These are phyloP conservation scores for Podaxis carcinomalis DNA, from an alignment of 768 basidiomycete genomes.

Conservation along the genomic window DNA sequence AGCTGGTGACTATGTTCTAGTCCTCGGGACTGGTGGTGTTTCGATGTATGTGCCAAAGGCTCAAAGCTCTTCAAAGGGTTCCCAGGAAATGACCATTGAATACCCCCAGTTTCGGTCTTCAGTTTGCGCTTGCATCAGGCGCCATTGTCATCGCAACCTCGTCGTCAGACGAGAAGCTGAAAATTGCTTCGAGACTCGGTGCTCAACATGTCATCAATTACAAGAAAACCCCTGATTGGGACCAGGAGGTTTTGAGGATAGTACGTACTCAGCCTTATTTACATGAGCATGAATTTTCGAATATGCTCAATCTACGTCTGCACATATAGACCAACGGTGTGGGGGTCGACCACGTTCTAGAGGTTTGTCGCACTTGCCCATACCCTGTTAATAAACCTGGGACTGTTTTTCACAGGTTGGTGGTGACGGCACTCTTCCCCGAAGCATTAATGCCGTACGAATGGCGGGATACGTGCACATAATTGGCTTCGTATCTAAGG, in stretches of 20 bases:
- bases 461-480: conserved; percentile 36
- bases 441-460: conserved; percentile 30
- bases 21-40: conserved; percentile 58
- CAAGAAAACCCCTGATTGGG: conserved; percentile 50
- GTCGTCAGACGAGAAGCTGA: conserved; percentile 54
- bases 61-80: not conserved
- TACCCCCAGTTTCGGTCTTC: conserved; percentile 37
- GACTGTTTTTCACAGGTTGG: conserved; percentile 19
- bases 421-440: conserved; percentile 40
- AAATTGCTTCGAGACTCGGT: conserved; percentile 43
- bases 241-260: conserved; percentile 37
- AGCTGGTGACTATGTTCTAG: conserved; percentile 55
- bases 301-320: not conserved
- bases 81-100: not conserved
- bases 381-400: not conserved
- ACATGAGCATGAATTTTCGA: not conserved
- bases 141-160: conserved; percentile 59
- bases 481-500: conserved; percentile 42
- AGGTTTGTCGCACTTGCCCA: conserved; percentile 15
- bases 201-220: conserved; percentile 59
- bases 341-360: conserved; percentile 31
- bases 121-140: conserved; percentile 53
- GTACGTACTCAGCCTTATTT: conserved; percentile 16
- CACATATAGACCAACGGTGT: conserved; percentile 23
- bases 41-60: conserved; percentile 34